Base-by-base conservation (phyloP, 164 flowering plant species). In the Chloranthus sessilifolius region DNA sequence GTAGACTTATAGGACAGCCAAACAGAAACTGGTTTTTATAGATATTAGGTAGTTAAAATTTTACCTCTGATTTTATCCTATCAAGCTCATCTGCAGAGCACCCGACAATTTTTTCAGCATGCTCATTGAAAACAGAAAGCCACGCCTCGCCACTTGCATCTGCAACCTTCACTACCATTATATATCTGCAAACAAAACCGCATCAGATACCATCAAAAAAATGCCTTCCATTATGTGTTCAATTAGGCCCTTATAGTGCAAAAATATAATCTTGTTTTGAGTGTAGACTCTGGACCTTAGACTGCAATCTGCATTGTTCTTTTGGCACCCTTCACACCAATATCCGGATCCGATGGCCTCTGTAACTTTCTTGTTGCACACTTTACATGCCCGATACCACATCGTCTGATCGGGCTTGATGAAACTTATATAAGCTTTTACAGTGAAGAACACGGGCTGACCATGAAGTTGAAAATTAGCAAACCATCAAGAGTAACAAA, bases 281-380 rank as follows among this genome's bases (percentile, higher is more conserved):
- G n/a, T n/a, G n/a, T n/a, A 20, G 4, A 24, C n/a, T 10, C 65
- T 30, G n/a, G 11, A 85, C 99, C 97, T 87, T 60, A 89, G 65
- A 53, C 70, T 71, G 72, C 81, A 75, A 14, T 80, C 84, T 0
- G 48, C 83, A 45, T 78, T 88, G 64, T 81, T 79, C 69, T 80
- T 89, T 70, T 89, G 90, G 66, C 99, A 94, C 22, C 78, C 85
- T 70, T 87, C 95, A 59, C 99, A 94, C 94, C 95, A 87, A 50
- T 78, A 94, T 15, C 95, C 97, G 61, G 95, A 87, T 12, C 86
- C 96, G 66, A 83, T 44, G 22, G 75, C 88, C 25, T 83, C 95
- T 4, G 90, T 89, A 10, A 94, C 96, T 53, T 94, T 94, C 80
- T 87, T 94, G 72, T 76, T 87, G 71, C 99, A 94, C 31, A 75